Evolutionary conservation across 768 basidiomycete species (phyloP), one percentile per base, ranked within the genome.

Genomic region (Boletus rubescentipes): DNA sequence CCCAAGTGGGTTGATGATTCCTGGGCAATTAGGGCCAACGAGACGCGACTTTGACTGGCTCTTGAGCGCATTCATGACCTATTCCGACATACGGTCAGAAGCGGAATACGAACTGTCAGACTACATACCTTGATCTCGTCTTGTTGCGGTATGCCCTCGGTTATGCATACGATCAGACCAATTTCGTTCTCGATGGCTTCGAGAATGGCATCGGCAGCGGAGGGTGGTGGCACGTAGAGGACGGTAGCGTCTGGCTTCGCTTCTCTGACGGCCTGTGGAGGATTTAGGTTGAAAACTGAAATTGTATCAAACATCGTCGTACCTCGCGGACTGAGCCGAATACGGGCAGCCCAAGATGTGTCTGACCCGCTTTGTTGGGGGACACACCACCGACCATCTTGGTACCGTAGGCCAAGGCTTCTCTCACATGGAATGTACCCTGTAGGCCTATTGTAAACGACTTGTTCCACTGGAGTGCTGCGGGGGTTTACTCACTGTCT

Each of bases 121-220:
- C 5, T 11, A 74, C 82, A 46, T 41, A 91, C 92, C 71, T 82
- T 84, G 70, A 99, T 93, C 77, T 99, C 96, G 69, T 99, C 97
- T 9, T 87, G 80, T 69, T 99, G 97, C 15, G 97, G 97, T 63
- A 99, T 99, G 38, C 97, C 97, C 73, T 99, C 97, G 12, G 97
- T 99, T 63, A 99, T 91, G 70, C 94, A 95, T 43, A 99, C 97
- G 77, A 99, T 99, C 55, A 99, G 76, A 16, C 88, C 86, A 77
- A 99, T 95, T 73, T 99, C 97, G 63, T 91, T 92, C 72, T 98
- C 97, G 64, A 99, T 98, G 34, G 97, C 97, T 73, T 99, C 97
- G 51, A 99, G 86, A 71, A 99, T 98, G 38, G 97, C 97, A 60
- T 96, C 95, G 29, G 93, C 97, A 18, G 96, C 96, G 46, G 81